Base-by-base conservation (phyloP, 2,329 filamentous ascomycete species). In the Diplodia corticola region DNA sequence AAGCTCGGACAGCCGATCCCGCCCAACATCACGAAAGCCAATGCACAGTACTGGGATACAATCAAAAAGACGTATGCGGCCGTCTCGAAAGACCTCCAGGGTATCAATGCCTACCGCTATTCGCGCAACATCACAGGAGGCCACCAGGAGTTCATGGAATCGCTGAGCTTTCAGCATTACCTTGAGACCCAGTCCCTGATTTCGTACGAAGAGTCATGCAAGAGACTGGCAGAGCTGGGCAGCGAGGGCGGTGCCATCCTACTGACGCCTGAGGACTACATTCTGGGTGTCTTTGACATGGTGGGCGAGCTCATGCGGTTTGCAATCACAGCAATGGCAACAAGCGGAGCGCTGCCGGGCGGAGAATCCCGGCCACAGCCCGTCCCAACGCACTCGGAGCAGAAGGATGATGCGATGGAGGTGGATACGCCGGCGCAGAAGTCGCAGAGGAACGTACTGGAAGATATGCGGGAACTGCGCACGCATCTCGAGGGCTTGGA, bases 281-380 rank as follows among this genome's bases (percentile, higher is more conserved):
- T 97, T 67, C 89, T 95, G 69, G 95, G 94, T 9, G 80, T 99
- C 2, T 97, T 97, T 74, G 95, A 99, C 77, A 86, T 98, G 71
- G 93, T 93, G 1, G 95, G 95, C 46, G 95, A 99, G 81, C 84
- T 98, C 82, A 99, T 99, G 95, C 87, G 93, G 33, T 98, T 97
- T 78, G 93, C 92, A 0, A 95, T 97, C 60, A 93, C 93, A 5
- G 88, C 89, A 28, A 91, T 96, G 76, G 93, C 93, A 0, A 90
- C 93, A 5, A 89, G 83, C 7, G 90, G 90, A 15, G 80, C 80
- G 49, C 76, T 85, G 24, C 80, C 82, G n/a, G 72, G 72, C 1
- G 73, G 75, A 48, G 68, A 71, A 28, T 49, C 69, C 3, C 74
- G 71, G 44, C 75, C 74, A 67, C 71, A 77, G 71, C 77, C 83